Evolutionary conservation across 257 asterid genomes (phyloP).

Genomic region (Penstemon newberryi): DNA sequence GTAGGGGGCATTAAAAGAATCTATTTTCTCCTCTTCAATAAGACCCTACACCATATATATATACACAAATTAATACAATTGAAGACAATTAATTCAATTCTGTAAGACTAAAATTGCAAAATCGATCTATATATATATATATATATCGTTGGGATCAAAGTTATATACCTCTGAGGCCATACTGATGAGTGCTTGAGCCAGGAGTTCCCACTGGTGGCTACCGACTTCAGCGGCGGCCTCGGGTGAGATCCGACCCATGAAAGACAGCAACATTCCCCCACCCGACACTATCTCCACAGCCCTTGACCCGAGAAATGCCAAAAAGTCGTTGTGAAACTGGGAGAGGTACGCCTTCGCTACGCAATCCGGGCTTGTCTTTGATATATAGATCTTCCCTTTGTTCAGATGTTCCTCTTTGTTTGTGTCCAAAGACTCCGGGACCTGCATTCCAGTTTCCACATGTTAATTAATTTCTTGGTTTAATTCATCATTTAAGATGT

Average conservation of each 20-base stretch:
- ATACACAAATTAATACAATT: background rate
- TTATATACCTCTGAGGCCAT: constrained; percentile 52
- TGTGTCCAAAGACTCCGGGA: constrained; percentile 34
- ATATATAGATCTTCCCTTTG: constrained; percentile 68
- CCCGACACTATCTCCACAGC: constrained; percentile 59
- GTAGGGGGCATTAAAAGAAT: constrained; percentile 60
- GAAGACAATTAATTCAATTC: too few species aligned
- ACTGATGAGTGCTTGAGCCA: constrained; percentile 52
- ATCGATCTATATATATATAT: too few species aligned
- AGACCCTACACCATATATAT: constrained; percentile 33
- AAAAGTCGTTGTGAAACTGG: constrained; percentile 57
- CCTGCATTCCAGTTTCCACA: constrained; percentile 30
- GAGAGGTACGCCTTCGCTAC: constrained; percentile 45
- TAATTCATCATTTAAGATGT: too few species aligned
- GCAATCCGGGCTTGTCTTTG: constrained; percentile 45
- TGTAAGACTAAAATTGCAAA: too few species aligned
- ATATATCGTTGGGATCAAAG: too few species aligned
- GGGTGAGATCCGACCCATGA: constrained; percentile 51
- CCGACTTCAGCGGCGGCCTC: constrained; percentile 51
- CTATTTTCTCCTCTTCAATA: constrained; percentile 41
- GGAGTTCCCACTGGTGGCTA: constrained; percentile 67
- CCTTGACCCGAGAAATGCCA: constrained; percentile 47
- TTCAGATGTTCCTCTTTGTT: constrained; percentile 32
- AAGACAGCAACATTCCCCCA: constrained; percentile 62
- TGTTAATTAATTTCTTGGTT: too few species aligned